Base-by-base conservation (phyloP, 2,329 filamentous ascomycete genomes). In the Colletotrichum endophyticum region DNA sequence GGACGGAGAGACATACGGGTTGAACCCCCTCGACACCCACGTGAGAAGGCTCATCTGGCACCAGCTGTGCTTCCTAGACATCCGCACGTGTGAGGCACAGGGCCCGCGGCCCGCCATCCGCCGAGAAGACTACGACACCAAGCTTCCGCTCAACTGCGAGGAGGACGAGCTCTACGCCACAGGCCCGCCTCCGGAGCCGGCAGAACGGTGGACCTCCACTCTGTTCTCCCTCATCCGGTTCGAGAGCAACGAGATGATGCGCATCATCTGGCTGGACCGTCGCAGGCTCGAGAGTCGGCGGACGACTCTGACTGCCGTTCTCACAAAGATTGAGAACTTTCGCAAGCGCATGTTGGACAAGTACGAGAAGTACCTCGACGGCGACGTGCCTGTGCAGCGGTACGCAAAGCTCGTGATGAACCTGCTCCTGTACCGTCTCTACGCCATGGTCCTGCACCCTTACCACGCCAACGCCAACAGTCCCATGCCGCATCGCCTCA, bases 41-140 rank as follows among this genome's bases (percentile, higher is more conserved):
- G 88, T 95, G 5, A 91, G 94, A 15, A 91, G 94, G 6, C 85
- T 95, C 53, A 88, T 95, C 39, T 96, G 94, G 94, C 93, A 95
- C 81, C 94, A 96, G 80, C 88, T 96, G 25, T 95, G 93, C 83
- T 95, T 95, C 81, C 87, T 96, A 11, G 94, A 96, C 81, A 90
- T 95, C 73, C 89, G 94, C 53, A 95, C 94, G 1, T 94, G 92
- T 80, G 94, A 96, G 83, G 91, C 92, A 2, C 94, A 95, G 77
- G 94, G 94, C 0, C 94, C 94, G 11, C 89, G 92, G 28, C 93
- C 93, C 1, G 90, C 91, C 69, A 95, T 96, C 70, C 90, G 93
- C n/a, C 88, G 90, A 53, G 94, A 95, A 27, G 94, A 96, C 80
- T 96, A 93, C 82, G 94, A 95, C 79, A 95, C 94, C 0, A 91